Conservation (phyloP, 1,139 yeast genomes). For the Hyphopichia khmerensis region DNA sequence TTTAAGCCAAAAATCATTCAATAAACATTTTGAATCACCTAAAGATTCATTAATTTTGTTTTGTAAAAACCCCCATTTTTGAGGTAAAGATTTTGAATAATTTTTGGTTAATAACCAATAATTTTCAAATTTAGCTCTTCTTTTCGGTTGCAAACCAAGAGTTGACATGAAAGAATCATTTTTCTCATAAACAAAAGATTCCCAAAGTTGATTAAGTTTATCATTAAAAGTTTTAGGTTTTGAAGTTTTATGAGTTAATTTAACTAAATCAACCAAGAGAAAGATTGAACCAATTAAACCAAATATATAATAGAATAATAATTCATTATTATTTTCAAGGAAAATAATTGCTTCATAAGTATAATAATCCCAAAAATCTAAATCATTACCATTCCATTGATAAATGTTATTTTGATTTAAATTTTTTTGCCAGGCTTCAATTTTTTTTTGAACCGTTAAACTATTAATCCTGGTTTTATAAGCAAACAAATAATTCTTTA, state of each 20-base stretch:
- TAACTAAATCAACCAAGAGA: neutral
- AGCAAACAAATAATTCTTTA: neutral
- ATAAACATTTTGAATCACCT: too few relatives aligned
- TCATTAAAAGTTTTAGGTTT: conserved; percentile 7
- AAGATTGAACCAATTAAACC: neutral
- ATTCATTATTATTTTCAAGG: conserved; percentile 18
- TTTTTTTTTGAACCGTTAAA: neutral
- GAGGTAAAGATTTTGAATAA: too few relatives aligned
- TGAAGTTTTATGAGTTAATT: neutral
- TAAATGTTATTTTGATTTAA: neutral
- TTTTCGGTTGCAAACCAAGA: neutral
- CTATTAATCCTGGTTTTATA: neutral
- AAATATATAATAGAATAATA: conserved; percentile 15
- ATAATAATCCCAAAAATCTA: conserved; percentile 1
- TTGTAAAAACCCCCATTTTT: too few relatives aligned
- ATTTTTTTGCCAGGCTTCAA: conserved; percentile 3
- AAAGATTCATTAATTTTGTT: too few relatives aligned
- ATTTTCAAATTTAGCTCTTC: neutral
- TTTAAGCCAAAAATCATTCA: too few relatives aligned
- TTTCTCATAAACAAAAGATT: conserved; percentile 12
- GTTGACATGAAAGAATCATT: neutral
- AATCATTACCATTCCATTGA: neutral
- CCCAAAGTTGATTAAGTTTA: conserved; percentile 10
- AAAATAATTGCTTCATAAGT: conserved; percentile 1
- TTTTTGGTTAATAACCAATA: neutral